Evolutionary conservation across 2,329 filamentous ascomycete species (phyloP), one percentile per base, ranked within the genome.

Genomic region (Venturiaceae sp.): DNA sequence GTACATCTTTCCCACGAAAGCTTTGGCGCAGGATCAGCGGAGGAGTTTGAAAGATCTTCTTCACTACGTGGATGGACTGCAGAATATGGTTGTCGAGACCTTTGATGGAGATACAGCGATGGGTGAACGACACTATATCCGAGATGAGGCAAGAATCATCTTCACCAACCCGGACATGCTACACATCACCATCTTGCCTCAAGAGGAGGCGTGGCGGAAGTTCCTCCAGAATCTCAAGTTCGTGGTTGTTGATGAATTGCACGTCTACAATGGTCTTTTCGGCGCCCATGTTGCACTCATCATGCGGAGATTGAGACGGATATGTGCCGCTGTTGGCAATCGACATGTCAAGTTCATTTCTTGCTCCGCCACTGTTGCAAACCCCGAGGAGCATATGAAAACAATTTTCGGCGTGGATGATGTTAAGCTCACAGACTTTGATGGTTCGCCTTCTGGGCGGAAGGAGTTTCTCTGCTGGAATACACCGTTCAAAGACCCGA

Each of bases 381-480:
- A 99, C 67, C 94, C 94, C 0, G 80, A 88, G 64, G 81, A 90
- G 65, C 94, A 99, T 69, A 97, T 99, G 82, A 86, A 85, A 70
- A 90, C 90, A 0, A 88, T 99, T n/a, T 96, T 97, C 64, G 92
- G 92, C 0, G 81, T 96, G 6, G 82, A 91, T 0, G 79, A 92
- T 62, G 89, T 96, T 14, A 83, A 80, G 60, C 72, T 97, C 47
- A 87, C 92, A 0, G 91, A 96, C 67, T 92, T 88, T 66, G 94
- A 99, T 68, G 94, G 94, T 1, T 96, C 92, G 0, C 94, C 94
- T 0, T 90, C 90, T 5, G 90, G 92, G 0, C 81, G 90, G 23
- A 97, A 97, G 69, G 92, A 97, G 66, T 97, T 97, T 60, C 68
- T 99, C 6, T 97, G 92, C 71, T 99, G 94, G 94, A 97, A 99